Evolutionary conservation across 495 filamentous ascomycete species (phyloP), one percentile per base, ranked within the genome.

Genomic region (Letharia lupina): DNA sequence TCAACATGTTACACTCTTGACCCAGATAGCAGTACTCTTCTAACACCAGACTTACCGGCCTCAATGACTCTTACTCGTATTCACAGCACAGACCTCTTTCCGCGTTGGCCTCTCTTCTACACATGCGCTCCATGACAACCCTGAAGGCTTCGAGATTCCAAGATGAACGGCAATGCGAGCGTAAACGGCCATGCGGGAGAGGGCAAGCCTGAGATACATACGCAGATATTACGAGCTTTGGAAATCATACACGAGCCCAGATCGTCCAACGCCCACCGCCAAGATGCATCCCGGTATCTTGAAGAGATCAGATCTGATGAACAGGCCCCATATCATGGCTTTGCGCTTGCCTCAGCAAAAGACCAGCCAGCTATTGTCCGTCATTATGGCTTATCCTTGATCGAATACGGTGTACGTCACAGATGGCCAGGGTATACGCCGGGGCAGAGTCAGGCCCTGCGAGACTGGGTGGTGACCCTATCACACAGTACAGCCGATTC

Each of bases 361-460:
- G 76, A 82, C 15, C 89, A 93, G 70, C 82, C 88, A 54, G 83
- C 90, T 16, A 82, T 93, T 45, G 89, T 98, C 52, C 89, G 94
- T 68, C 92, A 97, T 75, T 99, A 94, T 74, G 95, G 91, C 54
- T 81, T 99, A 37, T 91, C 91, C 15, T 81, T 98, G 31, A 82
- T 99, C 67, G 94, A 99, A 67, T 85, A 94, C 74, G 86, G 89
- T 23, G 83, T 97, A 67, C 88, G 87, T 69, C 91, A 96, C 73
- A 85, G 85, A 61, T 96, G 92, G 82, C 84, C 84, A 13, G 86
- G 88, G 47, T 89, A 87, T 67, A 81, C 83, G 35, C 67, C 77
- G 20, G 83, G 85, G 42, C 87, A 95, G 69, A 82, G 82, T 37
- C 73, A 73, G 16, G 80, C 80, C n/a, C 74, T 97, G 63, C 84